Percentiles rank a stretch among this genome's conserved stretches.
Conservation (phyloP, 2,329 filamentous ascomycete species). For the Aspergillus arachidicola region DNA sequence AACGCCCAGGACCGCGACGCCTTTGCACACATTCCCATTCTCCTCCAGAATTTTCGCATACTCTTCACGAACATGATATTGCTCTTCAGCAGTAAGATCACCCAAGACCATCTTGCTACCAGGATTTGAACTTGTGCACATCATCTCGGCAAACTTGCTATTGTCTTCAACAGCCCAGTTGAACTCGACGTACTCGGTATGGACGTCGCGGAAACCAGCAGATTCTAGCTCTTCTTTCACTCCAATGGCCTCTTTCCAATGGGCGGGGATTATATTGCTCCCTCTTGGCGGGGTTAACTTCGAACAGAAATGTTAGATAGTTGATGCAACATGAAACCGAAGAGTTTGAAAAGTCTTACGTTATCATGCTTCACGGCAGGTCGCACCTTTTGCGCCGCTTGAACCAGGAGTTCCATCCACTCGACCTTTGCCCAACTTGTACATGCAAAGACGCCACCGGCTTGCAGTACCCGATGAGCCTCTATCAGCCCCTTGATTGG, state of each 20-base stretch:
- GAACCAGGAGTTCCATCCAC: background rate
- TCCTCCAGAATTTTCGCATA: background rate
- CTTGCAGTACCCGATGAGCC: background rate
- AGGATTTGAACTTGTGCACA: background rate
- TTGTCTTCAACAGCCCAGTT: background rate
- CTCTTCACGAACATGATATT: background rate
- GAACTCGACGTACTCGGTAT: background rate
- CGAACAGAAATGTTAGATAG: background rate
- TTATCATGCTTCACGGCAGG: accelerated
- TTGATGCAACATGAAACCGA: background rate
- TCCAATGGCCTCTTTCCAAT: background rate
- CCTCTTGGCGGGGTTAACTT: background rate
- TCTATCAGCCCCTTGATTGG: background rate
- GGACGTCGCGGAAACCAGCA: background rate
- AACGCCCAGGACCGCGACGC: background rate
- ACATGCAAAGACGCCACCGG: background rate
- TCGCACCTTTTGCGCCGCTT: background rate
- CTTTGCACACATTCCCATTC: background rate
- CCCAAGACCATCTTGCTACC: background rate
- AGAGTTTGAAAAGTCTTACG: background rate
- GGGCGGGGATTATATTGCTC: background rate
- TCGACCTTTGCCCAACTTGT: background rate
- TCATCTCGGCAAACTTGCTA: background rate
- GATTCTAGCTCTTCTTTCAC: background rate
- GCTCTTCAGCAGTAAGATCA: background rate